phyloP scores from a whole-genome alignment of 805 yeast genomes.

The Saturnispora kantuleensis region DNA sequence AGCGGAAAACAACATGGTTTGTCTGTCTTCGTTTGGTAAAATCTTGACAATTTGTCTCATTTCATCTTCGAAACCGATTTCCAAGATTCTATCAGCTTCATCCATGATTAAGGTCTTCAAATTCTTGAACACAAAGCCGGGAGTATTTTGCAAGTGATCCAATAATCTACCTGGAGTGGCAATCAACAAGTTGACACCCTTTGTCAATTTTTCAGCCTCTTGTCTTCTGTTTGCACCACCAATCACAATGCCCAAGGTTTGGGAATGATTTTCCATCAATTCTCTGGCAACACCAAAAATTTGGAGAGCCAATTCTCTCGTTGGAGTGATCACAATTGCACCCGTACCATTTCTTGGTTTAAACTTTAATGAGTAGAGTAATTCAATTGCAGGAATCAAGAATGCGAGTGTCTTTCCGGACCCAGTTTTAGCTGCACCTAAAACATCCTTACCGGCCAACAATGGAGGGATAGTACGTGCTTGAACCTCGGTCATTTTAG shows the following conservation, averaged over 20 bases:
- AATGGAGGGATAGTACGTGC: slow-evolving; percentile 94
- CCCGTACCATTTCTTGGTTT: slow-evolving; percentile 99
- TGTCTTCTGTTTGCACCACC: slow-evolving; percentile 98
- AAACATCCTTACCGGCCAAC: slow-evolving; percentile 91
- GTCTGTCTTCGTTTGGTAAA: slow-evolving; percentile 86
- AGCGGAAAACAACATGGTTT: slow-evolving; percentile 96
- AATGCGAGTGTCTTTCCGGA: slow-evolving; percentile 97
- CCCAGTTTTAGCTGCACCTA: slow-evolving; percentile 99
- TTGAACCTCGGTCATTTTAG: slow-evolving; percentile 88
- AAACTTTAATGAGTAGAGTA: slow-evolving; percentile 80
- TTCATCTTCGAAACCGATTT: slow-evolving; percentile 97
- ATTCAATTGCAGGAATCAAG: slow-evolving; percentile 89
- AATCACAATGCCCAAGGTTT: slow-evolving; percentile 92
- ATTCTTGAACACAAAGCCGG: slow-evolving; percentile 89
- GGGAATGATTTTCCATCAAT: slow-evolving; percentile 80
- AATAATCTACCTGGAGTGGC: slow-evolving; percentile 97
- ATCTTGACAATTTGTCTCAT: slow-evolving; percentile 95
- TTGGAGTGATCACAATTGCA: slow-evolving; percentile 90
- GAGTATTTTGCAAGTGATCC: slow-evolving; percentile 94
- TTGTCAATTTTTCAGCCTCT: slow-evolving; percentile 87
- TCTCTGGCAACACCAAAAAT: slow-evolving; percentile 97
- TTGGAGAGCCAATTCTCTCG: slow-evolving; percentile 95
- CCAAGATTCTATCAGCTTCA: slow-evolving; percentile 96
- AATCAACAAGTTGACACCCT: slow-evolving; percentile 87
- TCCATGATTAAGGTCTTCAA: slow-evolving; percentile 90